phyloP scores from a whole-genome alignment of 2,329 filamentous ascomycete genomes.

The Graphiopsis chlorocephala region DNA sequence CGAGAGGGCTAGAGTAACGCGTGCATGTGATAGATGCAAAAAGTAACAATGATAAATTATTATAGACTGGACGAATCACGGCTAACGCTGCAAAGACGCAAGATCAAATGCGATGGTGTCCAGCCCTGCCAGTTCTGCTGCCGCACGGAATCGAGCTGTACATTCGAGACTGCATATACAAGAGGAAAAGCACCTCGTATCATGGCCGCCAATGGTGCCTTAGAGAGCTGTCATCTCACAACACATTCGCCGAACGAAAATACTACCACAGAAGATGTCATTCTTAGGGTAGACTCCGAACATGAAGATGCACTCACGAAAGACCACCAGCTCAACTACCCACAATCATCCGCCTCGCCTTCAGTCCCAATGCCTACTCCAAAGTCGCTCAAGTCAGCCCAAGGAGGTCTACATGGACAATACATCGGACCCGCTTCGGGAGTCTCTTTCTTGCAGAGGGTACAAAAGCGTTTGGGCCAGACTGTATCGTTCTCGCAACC shows the following conservation, averaged over 20 bases:
- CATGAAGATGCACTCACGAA: neutral
- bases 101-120: constrained; percentile 1
- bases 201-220: neutral
- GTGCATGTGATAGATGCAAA: constrained; percentile 2
- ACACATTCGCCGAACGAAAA: neutral
- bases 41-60: neutral
- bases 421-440: constrained; percentile 30
- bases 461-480: constrained; percentile 47
- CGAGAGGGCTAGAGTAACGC: constrained; percentile 1
- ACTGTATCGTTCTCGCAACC: constrained; percentile 30
- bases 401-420: constrained; percentile 23
- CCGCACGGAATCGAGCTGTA: constrained; percentile 37
- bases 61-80: neutral
- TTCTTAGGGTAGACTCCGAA: neutral
- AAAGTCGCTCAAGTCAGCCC: neutral
- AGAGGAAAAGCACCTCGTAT: neutral
- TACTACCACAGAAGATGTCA: neutral
- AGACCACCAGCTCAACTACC: neutral
- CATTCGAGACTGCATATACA: constrained; percentile 35
- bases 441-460: constrained; percentile 46
- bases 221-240: neutral
- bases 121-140: constrained; percentile 3
- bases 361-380: neutral
- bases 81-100: neutral
- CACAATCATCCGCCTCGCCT: neutral